These are phyloP conservation scores for Blastobotrys parvus DNA, from an alignment of 805 yeast genomes.

Conservation along the genomic window DNA sequence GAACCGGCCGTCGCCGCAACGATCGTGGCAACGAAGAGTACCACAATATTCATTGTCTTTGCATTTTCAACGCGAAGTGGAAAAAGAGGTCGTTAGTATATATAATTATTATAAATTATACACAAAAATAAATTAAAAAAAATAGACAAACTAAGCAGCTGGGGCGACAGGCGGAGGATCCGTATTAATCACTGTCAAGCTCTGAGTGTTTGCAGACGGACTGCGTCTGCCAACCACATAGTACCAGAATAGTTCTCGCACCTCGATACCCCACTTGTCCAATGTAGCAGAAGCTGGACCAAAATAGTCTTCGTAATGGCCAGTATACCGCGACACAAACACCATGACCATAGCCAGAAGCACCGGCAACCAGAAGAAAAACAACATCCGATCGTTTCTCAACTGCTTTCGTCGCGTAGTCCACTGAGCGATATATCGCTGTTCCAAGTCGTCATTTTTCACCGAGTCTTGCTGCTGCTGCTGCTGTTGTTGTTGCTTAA, in stretches of 20 bases:
- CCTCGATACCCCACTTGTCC: not conserved
- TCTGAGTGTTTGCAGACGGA: too few relatives aligned
- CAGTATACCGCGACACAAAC: not conserved
- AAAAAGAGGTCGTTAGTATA: too few relatives aligned
- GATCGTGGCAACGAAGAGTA: too few relatives aligned
- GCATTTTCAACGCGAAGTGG: too few relatives aligned
- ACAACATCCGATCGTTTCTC: constrained; percentile 70
- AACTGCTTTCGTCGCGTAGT: constrained; percentile 34
- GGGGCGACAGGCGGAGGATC: too few relatives aligned
- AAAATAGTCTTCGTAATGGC: not conserved
- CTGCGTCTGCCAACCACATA: not conserved
- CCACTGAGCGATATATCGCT: constrained; percentile 24
- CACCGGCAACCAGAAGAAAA: constrained; percentile 89
- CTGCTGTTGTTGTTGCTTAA: constrained; percentile 2
- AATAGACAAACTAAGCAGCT: too few relatives aligned
- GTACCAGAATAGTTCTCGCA: not conserved
- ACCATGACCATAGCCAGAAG: constrained; percentile 29
- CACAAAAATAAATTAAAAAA: too few relatives aligned
- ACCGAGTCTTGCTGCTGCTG: constrained; percentile 15
- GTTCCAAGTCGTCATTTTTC: constrained; percentile 11
- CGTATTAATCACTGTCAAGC: too few relatives aligned
- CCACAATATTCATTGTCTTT: too few relatives aligned
- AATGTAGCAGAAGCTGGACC: not conserved
- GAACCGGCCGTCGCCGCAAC: too few relatives aligned
- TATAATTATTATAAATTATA: too few relatives aligned